Base-by-base conservation (phyloP, 768 basidiomycete genomes). In the Termitomyces sp. region DNA sequence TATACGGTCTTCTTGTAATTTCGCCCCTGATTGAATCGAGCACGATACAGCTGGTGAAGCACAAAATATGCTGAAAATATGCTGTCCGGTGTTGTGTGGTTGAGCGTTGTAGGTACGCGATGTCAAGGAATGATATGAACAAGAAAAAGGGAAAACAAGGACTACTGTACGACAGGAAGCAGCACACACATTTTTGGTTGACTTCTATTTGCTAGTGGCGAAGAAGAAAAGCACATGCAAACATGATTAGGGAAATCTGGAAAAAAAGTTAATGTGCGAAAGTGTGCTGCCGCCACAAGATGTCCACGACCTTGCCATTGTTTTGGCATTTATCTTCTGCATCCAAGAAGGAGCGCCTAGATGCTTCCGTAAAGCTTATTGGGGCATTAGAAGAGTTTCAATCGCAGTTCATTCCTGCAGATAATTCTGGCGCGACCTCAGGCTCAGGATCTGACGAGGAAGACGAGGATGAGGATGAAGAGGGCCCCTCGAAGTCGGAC, bases 281-380 rank as follows among this genome's bases (percentile, higher is more conserved):
- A 28, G 28, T 54, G 45, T 10, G 43, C 20, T 50, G 36, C 38
- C 54, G 52, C 46, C 53, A 57, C 59, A 59, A 65, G 60, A 91
- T 93, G 85, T 83, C 89, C 38, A 94, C 93, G 51, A 95, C 93
- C 35, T 83, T 98, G 55, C 90, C 92, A 14, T 80, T 97, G 35
- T 98, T 94, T 80, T 97, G 94, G 94, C 79, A 94, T 70, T 78
- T 98, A 54, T 95, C 94, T 16, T 92, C 90, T 2, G 75, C 83
- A 1, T 83, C 82, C 20, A 92, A 86, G 74, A 85, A 87, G 56
- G 87, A 92, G 59, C 86, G 94, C 9, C 67, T 96, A 36, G 85
- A 88, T 63, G 89, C 94, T 14, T 94, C 94, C 2, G 86, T 90
- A 30, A 90, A 93, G 68, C 86, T 98, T 52, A 71, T 96, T 57